Evolutionary conservation across 345 rosid genomes (phyloP), one percentile per base, ranked within the genome.

Genomic region (Populus tremula): DNA sequence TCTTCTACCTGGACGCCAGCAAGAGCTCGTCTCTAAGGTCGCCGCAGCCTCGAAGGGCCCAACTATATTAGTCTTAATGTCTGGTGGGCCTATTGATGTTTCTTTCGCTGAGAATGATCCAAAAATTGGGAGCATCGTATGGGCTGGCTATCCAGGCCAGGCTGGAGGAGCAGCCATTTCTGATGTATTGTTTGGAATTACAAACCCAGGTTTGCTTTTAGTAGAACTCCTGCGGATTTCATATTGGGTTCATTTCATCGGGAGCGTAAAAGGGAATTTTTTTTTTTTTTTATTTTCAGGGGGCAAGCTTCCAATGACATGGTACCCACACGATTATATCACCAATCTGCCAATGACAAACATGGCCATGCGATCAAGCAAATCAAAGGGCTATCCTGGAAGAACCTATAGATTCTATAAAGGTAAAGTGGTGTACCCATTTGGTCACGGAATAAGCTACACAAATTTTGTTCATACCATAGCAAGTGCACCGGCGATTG

Each of bases 361-460:
- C 45, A 82, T 82, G 85, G 70, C 63, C 9, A 82, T 82, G 85
- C 67, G 85, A 38, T 16, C 85, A 23, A 78, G 65, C 77, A 14
- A 5, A 33, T 67, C 77, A 29, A 74, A 36, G 3, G 76, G 72
- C 20, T 78, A 78, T 36, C 85, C 82, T 0, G 85, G 85, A 41
- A 64, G 85, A 68, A 82, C 85, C 62, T 82, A 82, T 4, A 84
- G 95, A 67, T 94, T 93, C 82, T 94, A 94, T 74, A 87, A 85
- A 17, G 98, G 98, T 20, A 87, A 87, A 6, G 91, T 90, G 2
- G 94, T 94, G 39, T 94, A 91, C 85, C 88, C 94, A 59, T 94
- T 94, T 7, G 98, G 98, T 2, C 88, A 93, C 38, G 98, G 98
- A 50, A 5, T 94, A 83, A 91, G 94, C 85, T 94, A 90, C 91